Conservation (phyloP, 2,329 filamentous ascomycete species). For the Rhexocercosporidium sp. region DNA sequence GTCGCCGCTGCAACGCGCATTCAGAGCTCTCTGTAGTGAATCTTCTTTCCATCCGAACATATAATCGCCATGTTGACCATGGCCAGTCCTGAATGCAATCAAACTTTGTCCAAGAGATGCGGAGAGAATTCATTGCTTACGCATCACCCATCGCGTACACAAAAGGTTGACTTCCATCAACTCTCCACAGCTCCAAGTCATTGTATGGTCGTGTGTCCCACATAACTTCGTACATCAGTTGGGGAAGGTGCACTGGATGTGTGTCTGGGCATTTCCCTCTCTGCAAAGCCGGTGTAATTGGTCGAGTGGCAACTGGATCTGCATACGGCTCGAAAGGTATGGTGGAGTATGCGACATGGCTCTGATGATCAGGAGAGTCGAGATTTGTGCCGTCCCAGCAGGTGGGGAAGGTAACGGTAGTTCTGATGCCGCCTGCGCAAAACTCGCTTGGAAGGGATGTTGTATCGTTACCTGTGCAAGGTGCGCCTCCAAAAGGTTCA, state of each 20-base stretch:
- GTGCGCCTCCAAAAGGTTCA: conserved; percentile 25
- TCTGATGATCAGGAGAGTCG: conserved; percentile 59
- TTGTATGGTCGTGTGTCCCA: conserved; percentile 58
- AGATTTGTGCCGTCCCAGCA: conserved; percentile 67
- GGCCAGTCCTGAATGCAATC: neutral
- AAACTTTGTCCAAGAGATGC: too few relatives aligned
- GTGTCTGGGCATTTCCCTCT: conserved; percentile 49
- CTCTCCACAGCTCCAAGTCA: conserved; percentile 49
- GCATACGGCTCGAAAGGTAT: conserved; percentile 43
- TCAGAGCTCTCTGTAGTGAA: conserved; percentile 55
- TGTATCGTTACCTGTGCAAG: conserved; percentile 50
- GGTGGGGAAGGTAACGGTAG: conserved; percentile 61
- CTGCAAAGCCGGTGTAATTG: conserved; percentile 5
- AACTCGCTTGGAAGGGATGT: conserved; percentile 57
- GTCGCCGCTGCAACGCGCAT: conserved; percentile 71
- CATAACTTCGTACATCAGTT: conserved; percentile 63
- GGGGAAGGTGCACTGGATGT: conserved; percentile 59
- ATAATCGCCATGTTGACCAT: conserved; percentile 59
- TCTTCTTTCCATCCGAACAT: conserved; percentile 61
- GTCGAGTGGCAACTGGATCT: conserved; percentile 42
- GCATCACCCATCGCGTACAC: conserved; percentile 24
- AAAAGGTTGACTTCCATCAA: conserved; percentile 46
- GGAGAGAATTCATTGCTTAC: conserved; percentile 22
- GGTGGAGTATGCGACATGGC: conserved; percentile 59
- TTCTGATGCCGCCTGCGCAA: conserved; percentile 56